Evolutionary conservation across 2,329 filamentous ascomycete species (phyloP), one percentile per base, ranked within the genome.

Genomic region (Fusarium citri): DNA sequence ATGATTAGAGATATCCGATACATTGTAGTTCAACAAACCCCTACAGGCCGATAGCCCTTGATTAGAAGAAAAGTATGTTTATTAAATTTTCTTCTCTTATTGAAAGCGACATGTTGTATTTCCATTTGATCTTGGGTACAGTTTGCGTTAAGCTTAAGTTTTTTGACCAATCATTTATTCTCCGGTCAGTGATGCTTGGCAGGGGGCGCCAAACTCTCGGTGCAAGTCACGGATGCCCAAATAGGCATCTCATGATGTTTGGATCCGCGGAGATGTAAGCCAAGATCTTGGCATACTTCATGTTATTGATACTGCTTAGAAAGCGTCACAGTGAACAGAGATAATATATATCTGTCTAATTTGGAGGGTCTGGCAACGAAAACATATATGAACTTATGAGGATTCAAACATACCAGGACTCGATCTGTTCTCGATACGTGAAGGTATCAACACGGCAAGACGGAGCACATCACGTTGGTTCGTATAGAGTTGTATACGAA

Each of bases 261-360:
- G 22, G 48, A 20, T 37, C 10, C 22, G 15, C 42, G 31, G 26
- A 22, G 16, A n/a, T 26, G 23, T 5, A 26, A 22, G 61, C 61
- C 55, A 69, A 56, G 51, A 45, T 5, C 66, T 69, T 69, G 66
- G 55, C 61, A 31, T n/a, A 22, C 5, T 12, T 8, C 20, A 37
- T 22, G n/a, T 18, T 10, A 23, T 14, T 16, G 15, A 49, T 16
- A 34, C 47, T 34, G 26, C 18, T 6, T 6, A 37, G 6, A 37
- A 37, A 12, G 6, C 34, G 34, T 11, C 18, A 11, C 2, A 37
- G 34, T 37, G 18, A n/a, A 11, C 34, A 37, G 18, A 37, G 5
- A 37, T 7, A n/a, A 18, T 11, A 11, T 37, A n/a, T 37, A 37
- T n/a, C 34, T 37, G 1, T n/a, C 6, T 18, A 37, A 37, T n/a